Evolutionary conservation across 139 green algal genomes (phyloP), one percentile per base, ranked within the genome.

Genomic region (Chlamydomonas sp.): DNA sequence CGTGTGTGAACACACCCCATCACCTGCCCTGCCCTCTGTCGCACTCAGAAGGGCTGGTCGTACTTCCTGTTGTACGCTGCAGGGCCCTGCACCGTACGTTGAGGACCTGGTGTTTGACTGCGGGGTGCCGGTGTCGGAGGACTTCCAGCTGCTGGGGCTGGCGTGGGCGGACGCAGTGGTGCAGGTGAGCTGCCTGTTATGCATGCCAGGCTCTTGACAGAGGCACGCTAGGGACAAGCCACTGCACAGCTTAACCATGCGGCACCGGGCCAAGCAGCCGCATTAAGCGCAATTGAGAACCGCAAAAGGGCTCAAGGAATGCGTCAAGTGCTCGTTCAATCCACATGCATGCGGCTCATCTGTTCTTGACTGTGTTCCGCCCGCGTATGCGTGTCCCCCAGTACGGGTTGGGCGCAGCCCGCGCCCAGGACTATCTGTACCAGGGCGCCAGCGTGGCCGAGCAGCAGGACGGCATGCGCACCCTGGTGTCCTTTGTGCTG

Each of bases 131-230:
- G 63, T 74, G n/a, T 75, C 63, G 2, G 63, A 75, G 78, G 78
- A 84, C 63, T 84, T 63, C 31, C 78, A 84, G 63, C 63, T 84
- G 63, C 63, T 84, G 63, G 78, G 78, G 3, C 63, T 63, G 4
- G 63, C 74, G 7, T 84, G 78, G 78, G 78, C 78, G 9, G 78
- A 84, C 63, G 78, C 63, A 5, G 78, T 63, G 18, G 61, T 82
- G 62, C 77, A 82, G 77, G 77, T 82, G 77, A 4, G 76, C 49
- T 74, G 68, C 15, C 14, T 74, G 68, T 49, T 5, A 15, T 74
- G 68, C 14, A 15, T 74, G 68, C 14, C 14, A 15, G 12, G 68
- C 14, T 12, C 15, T 12, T 12, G 68, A 15, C 9, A 18, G 68
- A 74, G 12, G 68, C 14, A 5, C 14, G 68, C 68, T 12, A 10